Evolutionary conservation across 768 basidiomycete genomes (phyloP), one percentile per base, ranked within the genome.

Genomic region (Dendrothele bispora): DNA sequence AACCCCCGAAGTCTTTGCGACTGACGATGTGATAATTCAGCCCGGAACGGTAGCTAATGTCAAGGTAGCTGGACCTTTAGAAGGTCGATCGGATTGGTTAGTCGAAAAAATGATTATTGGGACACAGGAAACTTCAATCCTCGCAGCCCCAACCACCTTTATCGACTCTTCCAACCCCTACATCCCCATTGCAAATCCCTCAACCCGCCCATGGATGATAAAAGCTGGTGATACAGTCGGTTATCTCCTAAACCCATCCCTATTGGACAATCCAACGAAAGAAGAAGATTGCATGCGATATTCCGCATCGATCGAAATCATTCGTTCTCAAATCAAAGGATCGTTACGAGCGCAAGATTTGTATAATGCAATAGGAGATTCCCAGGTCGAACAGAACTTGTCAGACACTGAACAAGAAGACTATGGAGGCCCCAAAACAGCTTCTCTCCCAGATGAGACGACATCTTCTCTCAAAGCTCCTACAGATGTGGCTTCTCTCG

Each of bases 151-250:
- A 1, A 49, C 51, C 12, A 59, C 58, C 12, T 52, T 49, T 38
- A 37, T 59, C 7, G 41, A 49, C 11, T 4, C 50, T 7, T 12
- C 7, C 6, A n/a, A 22, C 27, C 55, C 58, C 0, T 40, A 18
- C 21, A 1, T 59, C 1, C 53, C 58, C 1, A 51, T 57, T 2
- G 58, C 58, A 1, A 59, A 59, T 46, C 52, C 51, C 0, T 36
- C 46, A 4, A 30, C 40, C 1, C 36, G 48, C 0, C 58, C 58
- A 0, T 25, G 44, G 26, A 45, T 42, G 11, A 55, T 59, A 1
- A 10, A 43, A 4, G 47, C 48, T 24, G 52, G 55, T 2, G 51
- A 55, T 8, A 43, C 55, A 5, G 43, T 59, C 0, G 58, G 58
- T 0, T 30, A 48, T 5, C 21, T 57, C 6, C 7, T 35, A 1